Conservation (phyloP, 371 early-diverging fungal genomes). For the Mortierella sp. region DNA sequence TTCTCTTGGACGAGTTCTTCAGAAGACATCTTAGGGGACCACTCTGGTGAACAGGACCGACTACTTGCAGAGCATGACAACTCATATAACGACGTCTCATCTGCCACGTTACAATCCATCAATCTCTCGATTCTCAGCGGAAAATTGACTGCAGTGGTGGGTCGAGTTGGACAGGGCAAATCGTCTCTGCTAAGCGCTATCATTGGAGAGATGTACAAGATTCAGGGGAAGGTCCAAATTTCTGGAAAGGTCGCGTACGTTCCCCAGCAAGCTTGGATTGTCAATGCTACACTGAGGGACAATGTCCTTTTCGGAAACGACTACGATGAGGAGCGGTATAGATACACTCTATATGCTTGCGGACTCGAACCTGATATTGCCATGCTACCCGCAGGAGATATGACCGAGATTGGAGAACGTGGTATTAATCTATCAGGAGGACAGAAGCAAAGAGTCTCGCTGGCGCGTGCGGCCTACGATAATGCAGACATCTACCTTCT, state of each 20-base stretch:
- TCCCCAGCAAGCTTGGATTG: too few species aligned
- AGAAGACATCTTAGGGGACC: not conserved
- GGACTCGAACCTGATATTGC: constrained; percentile 70
- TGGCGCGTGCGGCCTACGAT: constrained; percentile 58
- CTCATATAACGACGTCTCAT: too few species aligned
- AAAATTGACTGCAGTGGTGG: constrained; percentile 57
- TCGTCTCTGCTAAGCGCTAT: constrained; percentile 53
- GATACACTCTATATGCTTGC: constrained; percentile 62
- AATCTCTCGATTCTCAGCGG: constrained; percentile 37
- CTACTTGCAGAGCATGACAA: not conserved
- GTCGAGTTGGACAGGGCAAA: constrained; percentile 64
- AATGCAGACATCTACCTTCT: constrained; percentile 65
- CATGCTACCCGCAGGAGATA: constrained; percentile 46
- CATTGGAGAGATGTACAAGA: constrained; percentile 40
- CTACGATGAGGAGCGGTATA: constrained; percentile 60
- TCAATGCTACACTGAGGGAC: constrained; percentile 41
- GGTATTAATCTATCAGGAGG: too few species aligned
- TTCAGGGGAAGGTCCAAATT: constrained; percentile 44
- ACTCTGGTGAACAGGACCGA: not conserved
- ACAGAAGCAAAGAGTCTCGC: too few species aligned
- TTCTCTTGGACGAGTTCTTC: constrained; percentile 64
- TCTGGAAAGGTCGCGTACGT: constrained; percentile 61
- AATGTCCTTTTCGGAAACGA: constrained; percentile 66
- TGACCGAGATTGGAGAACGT: too few species aligned
- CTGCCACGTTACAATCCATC: constrained; percentile 32